Evolutionary conservation across 2,329 filamentous ascomycete genomes (phyloP).

Genomic region (Colletotrichum plurivorum): DNA sequence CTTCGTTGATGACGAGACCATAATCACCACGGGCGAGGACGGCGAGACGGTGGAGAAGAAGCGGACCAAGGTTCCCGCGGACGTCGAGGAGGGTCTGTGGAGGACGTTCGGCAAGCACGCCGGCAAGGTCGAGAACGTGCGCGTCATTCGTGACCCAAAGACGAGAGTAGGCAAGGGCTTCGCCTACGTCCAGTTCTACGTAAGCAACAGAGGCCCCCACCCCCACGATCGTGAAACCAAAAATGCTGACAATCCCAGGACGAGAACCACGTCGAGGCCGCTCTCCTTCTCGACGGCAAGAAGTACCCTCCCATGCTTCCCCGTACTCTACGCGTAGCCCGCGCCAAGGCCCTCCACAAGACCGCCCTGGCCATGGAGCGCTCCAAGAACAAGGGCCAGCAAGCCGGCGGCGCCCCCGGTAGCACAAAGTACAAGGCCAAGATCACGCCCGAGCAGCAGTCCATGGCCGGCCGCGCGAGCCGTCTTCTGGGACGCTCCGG

Average conservation of each 20-base stretch:
- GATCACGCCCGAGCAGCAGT: constrained; percentile 77
- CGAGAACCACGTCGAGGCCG: constrained; percentile 89
- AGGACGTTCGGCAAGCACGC: constrained; percentile 79
- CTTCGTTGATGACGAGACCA: constrained; percentile 93
- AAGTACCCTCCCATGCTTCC: constrained; percentile 96
- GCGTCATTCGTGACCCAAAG: constrained; percentile 88
- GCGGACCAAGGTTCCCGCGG: constrained; percentile 80
- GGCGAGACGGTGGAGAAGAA: constrained; percentile 80
- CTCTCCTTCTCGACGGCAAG: constrained; percentile 89
- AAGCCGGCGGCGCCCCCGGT: constrained; percentile 42
- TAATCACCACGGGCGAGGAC: constrained; percentile 74
- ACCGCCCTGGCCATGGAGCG: constrained; percentile 67
- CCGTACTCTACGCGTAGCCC: constrained; percentile 85
- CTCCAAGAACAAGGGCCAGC: constrained; percentile 54
- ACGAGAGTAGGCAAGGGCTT: constrained; percentile 97
- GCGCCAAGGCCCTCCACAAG: constrained; percentile 82
- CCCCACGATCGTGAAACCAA: not conserved
- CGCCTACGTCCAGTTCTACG: constrained; percentile 95
- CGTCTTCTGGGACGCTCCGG: constrained; percentile 82
- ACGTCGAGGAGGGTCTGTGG: constrained; percentile 95
- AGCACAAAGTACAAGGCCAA: constrained; percentile 77
- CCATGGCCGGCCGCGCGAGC: constrained; percentile 78
- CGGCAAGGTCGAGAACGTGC: constrained; percentile 92
- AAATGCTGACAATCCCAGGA: constrained; percentile 64
- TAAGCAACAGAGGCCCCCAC: too few species aligned